Percentiles rank a stretch among this genome's conserved stretches.
These are phyloP conservation scores for Ophiocordyceps camponoti-floridani DNA, from an alignment of 2,329 filamentous ascomycete species.

Conservation along the genomic window DNA sequence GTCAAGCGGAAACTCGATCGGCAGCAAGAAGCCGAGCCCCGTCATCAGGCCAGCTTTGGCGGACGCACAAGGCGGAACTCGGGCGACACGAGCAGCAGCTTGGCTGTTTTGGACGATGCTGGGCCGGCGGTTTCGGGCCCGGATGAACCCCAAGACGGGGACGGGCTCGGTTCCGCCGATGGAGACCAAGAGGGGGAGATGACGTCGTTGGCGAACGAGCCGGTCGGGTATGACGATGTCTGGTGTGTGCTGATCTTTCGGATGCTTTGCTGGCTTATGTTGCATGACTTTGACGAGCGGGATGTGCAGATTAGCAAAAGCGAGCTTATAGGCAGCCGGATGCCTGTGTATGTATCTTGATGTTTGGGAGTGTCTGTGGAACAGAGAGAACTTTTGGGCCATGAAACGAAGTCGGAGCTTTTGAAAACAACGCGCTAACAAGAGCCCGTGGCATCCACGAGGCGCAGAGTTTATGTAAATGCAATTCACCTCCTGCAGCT, in stretches of 20 bases:
- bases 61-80: background rate
- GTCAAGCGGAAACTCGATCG: conserved; percentile 6
- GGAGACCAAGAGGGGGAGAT: background rate
- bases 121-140: no score
- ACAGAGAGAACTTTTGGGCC: no score
- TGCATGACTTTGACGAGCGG: conserved; percentile 37
- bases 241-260: conserved; percentile 37
- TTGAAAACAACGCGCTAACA: background rate
- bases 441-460: no score
- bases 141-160: no score
- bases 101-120: no score
- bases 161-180: background rate
- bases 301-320: conserved; percentile 34
- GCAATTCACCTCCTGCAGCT: background rate
- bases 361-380: background rate
- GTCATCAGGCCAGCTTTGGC: no score
- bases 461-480: background rate
- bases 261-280: conserved; percentile 39
- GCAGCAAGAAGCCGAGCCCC: background rate
- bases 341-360: conserved; percentile 35
- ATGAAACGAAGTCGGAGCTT: background rate
- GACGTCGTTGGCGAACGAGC: conserved; percentile 6
- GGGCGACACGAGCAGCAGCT: background rate
- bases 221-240: conserved; percentile 20
- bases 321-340: conserved; percentile 32